Evolutionary conservation across 441 rosid genomes (phyloP).

Genomic region (Erysimum cheiri): DNA sequence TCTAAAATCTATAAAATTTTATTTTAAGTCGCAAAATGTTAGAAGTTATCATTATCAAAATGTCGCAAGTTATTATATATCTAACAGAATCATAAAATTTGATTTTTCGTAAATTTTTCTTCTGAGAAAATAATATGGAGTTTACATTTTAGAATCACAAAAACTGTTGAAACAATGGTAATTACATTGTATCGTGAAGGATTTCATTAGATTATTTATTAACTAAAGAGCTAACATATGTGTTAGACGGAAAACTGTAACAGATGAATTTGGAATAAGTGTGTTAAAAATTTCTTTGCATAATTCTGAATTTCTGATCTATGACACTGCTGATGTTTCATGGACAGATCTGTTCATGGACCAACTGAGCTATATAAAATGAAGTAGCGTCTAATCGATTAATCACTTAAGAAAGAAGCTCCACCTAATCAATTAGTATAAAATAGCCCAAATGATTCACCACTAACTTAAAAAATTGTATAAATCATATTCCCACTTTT

Average conservation of each 20-base stretch:
- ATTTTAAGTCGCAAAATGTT: too few relatives aligned
- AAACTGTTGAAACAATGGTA: not conserved
- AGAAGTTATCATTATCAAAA: too few relatives aligned
- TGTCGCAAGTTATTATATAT: too few relatives aligned
- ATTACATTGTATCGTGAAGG: not conserved
- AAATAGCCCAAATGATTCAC: slow-evolving; percentile 40
- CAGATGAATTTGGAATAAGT: not conserved
- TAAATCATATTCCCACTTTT: slow-evolving; percentile 25
- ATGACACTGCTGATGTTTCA: not conserved
- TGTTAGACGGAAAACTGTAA: too few relatives aligned
- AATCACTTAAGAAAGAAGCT: slow-evolving; percentile 19
- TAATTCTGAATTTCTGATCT: not conserved
- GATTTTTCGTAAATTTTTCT: too few relatives aligned
- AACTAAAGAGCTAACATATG: not conserved
- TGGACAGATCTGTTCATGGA: too few relatives aligned
- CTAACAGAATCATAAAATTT: too few relatives aligned
- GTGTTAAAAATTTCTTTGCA: not conserved
- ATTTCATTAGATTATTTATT: not conserved
- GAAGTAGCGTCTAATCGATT: slow-evolving; percentile 34
- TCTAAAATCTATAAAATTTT: too few relatives aligned
- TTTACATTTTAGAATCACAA: not conserved
- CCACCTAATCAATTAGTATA: slow-evolving; percentile 10
- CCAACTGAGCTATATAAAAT: slow-evolving; percentile 8
- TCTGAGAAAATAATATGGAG: too few relatives aligned
- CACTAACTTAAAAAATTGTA: slow-evolving; percentile 20